Evolutionary conservation across 2,329 filamentous ascomycete species (phyloP), one percentile per base, ranked within the genome.

Genomic region (Fusarium palustre): DNA sequence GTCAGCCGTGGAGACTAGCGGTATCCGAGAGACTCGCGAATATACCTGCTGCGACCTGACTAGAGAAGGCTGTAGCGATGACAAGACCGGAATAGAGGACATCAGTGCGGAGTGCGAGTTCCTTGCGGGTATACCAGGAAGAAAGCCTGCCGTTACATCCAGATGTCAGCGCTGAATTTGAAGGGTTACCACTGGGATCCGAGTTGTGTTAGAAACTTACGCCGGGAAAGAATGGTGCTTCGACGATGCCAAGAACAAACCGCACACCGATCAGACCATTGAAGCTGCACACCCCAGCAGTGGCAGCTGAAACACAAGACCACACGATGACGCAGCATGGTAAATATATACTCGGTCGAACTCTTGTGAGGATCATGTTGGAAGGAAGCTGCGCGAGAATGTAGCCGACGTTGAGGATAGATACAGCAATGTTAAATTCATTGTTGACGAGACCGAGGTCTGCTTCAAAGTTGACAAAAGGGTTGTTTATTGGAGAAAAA

Each of bases 1-100:
- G 75, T 81, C 81, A 83, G 2, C 79, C 80, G 15, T 71, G 71
- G 15, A 82, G 63, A 1, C 79, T 79, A 20, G 65, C 57, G 3
- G 50, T 57, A 0, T 64, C 64, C 15, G 72, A 70, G 3, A 75
- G 70, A 0, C 61, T 68, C 0, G 71, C 62, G 2, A 71, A 69
- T 4, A 75, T 64, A 1, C 68, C 73, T 3, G 74, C 74, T 0
- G 74, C 74, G 31, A 76, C 73, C 1, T 75, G 65, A 3, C 74
- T 73, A 0, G 74, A 70, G 11, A 66, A 66, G 13, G 68, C 72
- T 1, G 68, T 69, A 7, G 74, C 74, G 0, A 76, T 59, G 6
- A 68, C 65, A 42, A 73, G 69, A 5, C 71, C 74, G 1, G 74
- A 64, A 58, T 75, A 74, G 7, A 76, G 55, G 4, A 75, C 50